Conservation (phyloP, 768 basidiomycete genomes). For the Leccinum imitatum region DNA sequence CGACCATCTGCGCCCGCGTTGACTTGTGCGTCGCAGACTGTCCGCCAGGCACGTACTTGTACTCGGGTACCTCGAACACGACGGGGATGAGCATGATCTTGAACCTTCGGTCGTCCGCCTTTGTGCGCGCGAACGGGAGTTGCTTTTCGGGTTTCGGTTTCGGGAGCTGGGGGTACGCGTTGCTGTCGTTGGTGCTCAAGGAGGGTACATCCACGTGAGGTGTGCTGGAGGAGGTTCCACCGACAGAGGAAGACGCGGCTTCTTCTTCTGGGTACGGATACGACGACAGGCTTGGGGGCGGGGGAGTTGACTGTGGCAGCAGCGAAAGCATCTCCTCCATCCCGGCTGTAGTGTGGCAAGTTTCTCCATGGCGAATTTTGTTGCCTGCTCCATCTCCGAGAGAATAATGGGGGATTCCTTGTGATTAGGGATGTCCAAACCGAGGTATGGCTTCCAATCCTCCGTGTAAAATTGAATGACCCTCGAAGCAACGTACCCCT, state of each 20-base stretch:
- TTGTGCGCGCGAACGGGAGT: slow-evolving; percentile 52
- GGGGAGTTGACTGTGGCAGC: slow-evolving; percentile 21
- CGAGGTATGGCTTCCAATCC: too few relatives aligned
- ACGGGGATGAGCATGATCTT: slow-evolving; percentile 52
- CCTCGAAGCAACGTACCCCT: too few relatives aligned
- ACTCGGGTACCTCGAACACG: slow-evolving; percentile 37
- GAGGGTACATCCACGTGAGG: slow-evolving; percentile 6
- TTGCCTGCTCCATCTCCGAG: too few relatives aligned
- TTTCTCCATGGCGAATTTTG: too few relatives aligned
- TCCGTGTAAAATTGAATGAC: too few relatives aligned
- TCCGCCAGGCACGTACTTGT: slow-evolving; percentile 18
- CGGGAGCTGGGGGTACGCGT: slow-evolving; percentile 35
- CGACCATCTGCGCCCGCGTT: slow-evolving; percentile 21
- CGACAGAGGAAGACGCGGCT: slow-evolving; percentile 30
- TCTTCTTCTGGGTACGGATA: slow-evolving; percentile 17
- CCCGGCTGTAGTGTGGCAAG: too few relatives aligned
- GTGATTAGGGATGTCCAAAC: too few relatives aligned
- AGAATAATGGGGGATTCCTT: too few relatives aligned
- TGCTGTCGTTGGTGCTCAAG: slow-evolving; percentile 21
- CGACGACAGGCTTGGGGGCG: slow-evolving; percentile 6
- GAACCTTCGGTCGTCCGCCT: slow-evolving; percentile 51
- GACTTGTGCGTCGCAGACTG: slow-evolving; percentile 29
- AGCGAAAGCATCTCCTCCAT: slow-evolving; percentile 52
- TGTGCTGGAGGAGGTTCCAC: slow-evolving; percentile 18
- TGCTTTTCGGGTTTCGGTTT: slow-evolving; percentile 45